Conservation (phyloP, 306 rosid genomes). For the Calophaca sinica region DNA sequence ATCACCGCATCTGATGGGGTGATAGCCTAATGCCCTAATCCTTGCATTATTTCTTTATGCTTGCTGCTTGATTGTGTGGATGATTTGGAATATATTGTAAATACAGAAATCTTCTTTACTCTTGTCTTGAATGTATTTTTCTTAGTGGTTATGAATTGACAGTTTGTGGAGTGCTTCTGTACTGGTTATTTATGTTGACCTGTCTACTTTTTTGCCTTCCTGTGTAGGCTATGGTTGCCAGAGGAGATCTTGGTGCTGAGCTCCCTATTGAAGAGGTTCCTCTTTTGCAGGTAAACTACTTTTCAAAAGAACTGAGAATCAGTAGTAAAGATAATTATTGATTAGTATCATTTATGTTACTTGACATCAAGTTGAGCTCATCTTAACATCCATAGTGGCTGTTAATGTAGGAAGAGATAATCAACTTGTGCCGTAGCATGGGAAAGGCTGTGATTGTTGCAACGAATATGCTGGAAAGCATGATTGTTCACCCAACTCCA, state of each 20-base stretch:
- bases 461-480: slow-evolving; percentile 98
- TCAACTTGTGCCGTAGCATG: slow-evolving; percentile 91
- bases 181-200: slow-evolving; percentile 10
- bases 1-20: slow-evolving; percentile 76
- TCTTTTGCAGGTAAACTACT: slow-evolving; percentile 55
- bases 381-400: slow-evolving; percentile 37
- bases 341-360: not conserved
- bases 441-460: slow-evolving; percentile 99
- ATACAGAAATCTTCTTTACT: slow-evolving; percentile 10
- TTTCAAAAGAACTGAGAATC: not conserved
- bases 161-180: slow-evolving; percentile 10
- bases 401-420: slow-evolving; percentile 84
- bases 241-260: slow-evolving; percentile 71
- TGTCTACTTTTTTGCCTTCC: slow-evolving; percentile 4
- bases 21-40: slow-evolving; percentile 39
- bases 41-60: slow-evolving; percentile 38
- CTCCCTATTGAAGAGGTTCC: slow-evolving; percentile 68
- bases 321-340: not conserved
- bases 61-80: slow-evolving; percentile 13
- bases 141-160: not conserved
- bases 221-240: slow-evolving; percentile 65
- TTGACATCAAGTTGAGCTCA: slow-evolving; percentile 27
- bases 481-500: slow-evolving; percentile 98
- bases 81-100: slow-evolving; percentile 3
- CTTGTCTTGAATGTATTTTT: not conserved